Evolutionary conservation across 257 asterid species (phyloP).

Genomic region (Linaria vulgaris): DNA sequence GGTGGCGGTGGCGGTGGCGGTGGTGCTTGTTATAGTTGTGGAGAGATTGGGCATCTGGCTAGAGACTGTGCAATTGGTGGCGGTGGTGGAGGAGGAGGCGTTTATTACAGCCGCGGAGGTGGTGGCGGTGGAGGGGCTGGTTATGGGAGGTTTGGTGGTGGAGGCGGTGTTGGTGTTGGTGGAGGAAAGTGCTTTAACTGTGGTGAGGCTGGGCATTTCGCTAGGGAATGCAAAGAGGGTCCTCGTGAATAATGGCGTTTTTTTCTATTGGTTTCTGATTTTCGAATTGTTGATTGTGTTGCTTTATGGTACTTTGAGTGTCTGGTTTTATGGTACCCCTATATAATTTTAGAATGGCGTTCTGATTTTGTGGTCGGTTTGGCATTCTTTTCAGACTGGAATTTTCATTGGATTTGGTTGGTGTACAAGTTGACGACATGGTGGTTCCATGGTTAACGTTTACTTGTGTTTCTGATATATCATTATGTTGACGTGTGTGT

Average conservation of each 20-base stretch:
- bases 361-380: not conserved
- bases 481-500: not conserved
- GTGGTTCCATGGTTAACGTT: slow-evolving; percentile 24
- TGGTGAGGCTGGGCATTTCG: slow-evolving; percentile 73
- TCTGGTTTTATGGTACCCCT: slow-evolving; percentile 22
- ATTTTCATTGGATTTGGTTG: slow-evolving; percentile 21
- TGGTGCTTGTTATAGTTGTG: slow-evolving; percentile 40
- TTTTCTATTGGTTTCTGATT: not conserved
- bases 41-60: slow-evolving; percentile 47
- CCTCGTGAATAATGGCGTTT: slow-evolving; percentile 22
- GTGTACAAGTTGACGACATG: slow-evolving; percentile 25
- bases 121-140: slow-evolving; percentile 36
- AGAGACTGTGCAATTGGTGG: slow-evolving; percentile 37
- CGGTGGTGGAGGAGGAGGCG: not conserved
- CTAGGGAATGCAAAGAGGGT: slow-evolving; percentile 60
- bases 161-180: slow-evolving; percentile 16
- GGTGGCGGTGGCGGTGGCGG: slow-evolving; percentile 35
- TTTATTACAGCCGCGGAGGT: slow-evolving; percentile 15
- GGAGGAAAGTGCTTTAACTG: slow-evolving; percentile 59
- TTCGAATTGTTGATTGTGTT: slow-evolving; percentile 19
- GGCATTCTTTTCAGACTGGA: slow-evolving; percentile 16
- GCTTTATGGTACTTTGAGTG: slow-evolving; percentile 20
- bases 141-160: slow-evolving; percentile 40
- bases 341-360: slow-evolving; percentile 19
- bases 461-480: not conserved